Base-by-base conservation (phyloP, 768 basidiomycete species). In the Sarcodon sp. region DNA sequence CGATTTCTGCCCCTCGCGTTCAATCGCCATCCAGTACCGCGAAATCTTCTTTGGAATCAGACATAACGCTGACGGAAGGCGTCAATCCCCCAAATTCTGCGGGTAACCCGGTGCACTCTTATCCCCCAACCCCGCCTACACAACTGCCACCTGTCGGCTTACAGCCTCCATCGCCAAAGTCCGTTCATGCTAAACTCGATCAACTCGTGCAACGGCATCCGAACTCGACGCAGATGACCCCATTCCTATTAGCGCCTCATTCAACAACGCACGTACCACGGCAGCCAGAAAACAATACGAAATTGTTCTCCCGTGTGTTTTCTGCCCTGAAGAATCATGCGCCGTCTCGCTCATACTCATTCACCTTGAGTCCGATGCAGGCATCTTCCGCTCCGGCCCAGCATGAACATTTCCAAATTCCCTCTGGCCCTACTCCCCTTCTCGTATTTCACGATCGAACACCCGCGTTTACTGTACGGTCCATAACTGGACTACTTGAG, bases 361-460 rank as follows among this genome's bases (percentile, higher is more conserved):
- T 83, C 58, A 76, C 75, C 1, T 66, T 82, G 3, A 71, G 72
- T 3, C 56, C 62, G 6, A 48, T 56, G 12, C 53, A 64, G 7
- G 11, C 55, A 21, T 47, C 64, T 45, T 59, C 61, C 3, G 59
- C 61, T 27, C 45, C 57, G 5, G 41, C 33, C 46, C n/a, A 2
- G 46, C 47, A 31, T 33, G 55, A 2, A 36, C 53, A 11, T 50
- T 52, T 4, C 50, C 60, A 4, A 44, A 50, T 3, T 49, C 55
- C 5, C 33, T 52, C 57, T 15, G 53, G 60, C 13, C 67, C 71
- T 15, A 61, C 66, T 0, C 73, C 79, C 3, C 62, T 88, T 11
- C 65, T 87, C 11, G 71, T 71, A 0, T 88, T 85, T 61, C 76
- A 79, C 48, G 87, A 89, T 58, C 76, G 66, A 34, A 88, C 87